These are phyloP conservation scores for Cladosporium sp. DNA, from an alignment of 2,329 filamentous ascomycete species.

Conservation along the genomic window DNA sequence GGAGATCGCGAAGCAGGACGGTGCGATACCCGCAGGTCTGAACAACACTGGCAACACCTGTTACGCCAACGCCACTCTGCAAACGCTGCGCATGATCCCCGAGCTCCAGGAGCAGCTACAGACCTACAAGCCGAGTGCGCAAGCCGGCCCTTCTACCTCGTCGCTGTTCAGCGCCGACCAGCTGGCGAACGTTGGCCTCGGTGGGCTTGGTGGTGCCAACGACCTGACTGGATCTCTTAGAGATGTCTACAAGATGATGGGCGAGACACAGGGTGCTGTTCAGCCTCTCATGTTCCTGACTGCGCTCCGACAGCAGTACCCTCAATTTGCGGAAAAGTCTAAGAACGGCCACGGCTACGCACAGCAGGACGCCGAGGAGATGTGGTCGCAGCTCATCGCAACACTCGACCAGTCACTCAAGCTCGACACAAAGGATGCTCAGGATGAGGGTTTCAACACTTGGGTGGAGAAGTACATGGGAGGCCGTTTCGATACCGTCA, in stretches of 20 bases:
- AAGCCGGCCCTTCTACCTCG: conserved; percentile 27
- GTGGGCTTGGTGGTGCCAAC: conserved; percentile 60
- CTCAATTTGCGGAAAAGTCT: conserved; percentile 89
- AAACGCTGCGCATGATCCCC: conserved; percentile 83
- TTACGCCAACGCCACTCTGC: conserved; percentile 97
- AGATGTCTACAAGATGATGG: conserved; percentile 86
- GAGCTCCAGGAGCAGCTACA: conserved; percentile 81
- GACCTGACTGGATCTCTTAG: conserved; percentile 78
- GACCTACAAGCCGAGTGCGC: conserved; percentile 54
- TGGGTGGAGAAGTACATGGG: conserved; percentile 84
- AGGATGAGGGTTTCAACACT: conserved; percentile 63
- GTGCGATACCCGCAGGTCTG: conserved; percentile 83
- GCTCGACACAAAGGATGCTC: conserved; percentile 54
- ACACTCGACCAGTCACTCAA: conserved; percentile 79
- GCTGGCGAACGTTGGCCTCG: conserved; percentile 55
- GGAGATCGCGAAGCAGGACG: conserved; percentile 78
- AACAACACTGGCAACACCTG: conserved; percentile 96
- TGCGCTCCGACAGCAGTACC: conserved; percentile 75
- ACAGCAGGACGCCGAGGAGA: conserved; percentile 98
- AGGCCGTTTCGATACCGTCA: conserved; percentile 74
- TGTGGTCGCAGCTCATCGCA: conserved; percentile 92
- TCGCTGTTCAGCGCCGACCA: conserved; percentile 39
- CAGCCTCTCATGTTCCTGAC: conserved; percentile 80
- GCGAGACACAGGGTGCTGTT: conserved; percentile 83
- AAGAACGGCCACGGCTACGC: conserved; percentile 82